phyloP scores from a whole-genome alignment of 148 eudicot species.

The Mesembryanthemum crystallinum region DNA sequence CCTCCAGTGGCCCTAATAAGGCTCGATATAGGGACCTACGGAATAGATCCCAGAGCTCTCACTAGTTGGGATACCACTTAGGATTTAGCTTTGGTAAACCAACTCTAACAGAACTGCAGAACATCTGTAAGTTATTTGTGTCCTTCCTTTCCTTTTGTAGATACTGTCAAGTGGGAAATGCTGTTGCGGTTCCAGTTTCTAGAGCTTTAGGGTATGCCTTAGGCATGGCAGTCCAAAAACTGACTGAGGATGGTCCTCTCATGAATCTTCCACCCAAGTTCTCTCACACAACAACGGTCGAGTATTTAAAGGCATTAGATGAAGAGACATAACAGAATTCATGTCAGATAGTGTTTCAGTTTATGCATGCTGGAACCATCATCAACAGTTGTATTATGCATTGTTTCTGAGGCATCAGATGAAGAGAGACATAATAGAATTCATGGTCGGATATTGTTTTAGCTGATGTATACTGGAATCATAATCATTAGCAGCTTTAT shows the following conservation, averaged over 20 bases:
- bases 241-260: conserved; percentile 35
- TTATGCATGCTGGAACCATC: not conserved
- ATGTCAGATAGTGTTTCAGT: too few species aligned
- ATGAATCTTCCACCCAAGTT: conserved; percentile 46
- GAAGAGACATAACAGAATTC: not conserved
- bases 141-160: conserved; percentile 23
- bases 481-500: too few species aligned
- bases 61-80: not conserved
- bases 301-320: conserved; percentile 1
- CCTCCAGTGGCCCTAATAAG: too few species aligned
- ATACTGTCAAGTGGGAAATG: conserved; percentile 60
- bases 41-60: too few species aligned
- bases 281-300: conserved; percentile 30
- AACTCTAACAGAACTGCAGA: not conserved
- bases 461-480: too few species aligned
- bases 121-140: not conserved
- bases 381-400: not conserved
- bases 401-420: too few species aligned
- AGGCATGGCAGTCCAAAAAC: conserved; percentile 44
- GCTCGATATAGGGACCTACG: too few species aligned
- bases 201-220: conserved; percentile 52
- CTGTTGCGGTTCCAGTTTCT: conserved; percentile 52
- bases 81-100: not conserved
- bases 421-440: too few species aligned
- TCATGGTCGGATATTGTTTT: too few species aligned